phyloP scores from a whole-genome alignment of 257 asterid species.

The Fraxinus americana region DNA sequence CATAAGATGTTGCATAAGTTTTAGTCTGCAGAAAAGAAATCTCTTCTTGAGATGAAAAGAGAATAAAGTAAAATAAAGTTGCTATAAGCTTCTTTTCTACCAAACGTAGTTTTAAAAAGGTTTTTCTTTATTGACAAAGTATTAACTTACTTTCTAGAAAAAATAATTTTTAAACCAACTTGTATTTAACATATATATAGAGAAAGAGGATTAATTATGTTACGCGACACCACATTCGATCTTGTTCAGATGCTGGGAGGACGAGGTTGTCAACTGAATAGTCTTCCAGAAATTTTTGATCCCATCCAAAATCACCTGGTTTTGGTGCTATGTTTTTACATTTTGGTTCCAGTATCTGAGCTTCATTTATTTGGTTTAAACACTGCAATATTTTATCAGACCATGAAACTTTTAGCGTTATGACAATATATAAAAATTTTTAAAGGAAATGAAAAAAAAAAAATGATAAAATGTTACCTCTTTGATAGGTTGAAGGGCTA shows the following conservation, averaged over 20 bases:
- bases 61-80: too few species aligned
- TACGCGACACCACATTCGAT: slow-evolving; percentile 42
- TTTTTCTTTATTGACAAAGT: too few species aligned
- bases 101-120: too few species aligned
- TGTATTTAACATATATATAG: background rate
- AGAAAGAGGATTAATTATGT: background rate
- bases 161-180: background rate
- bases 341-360: slow-evolving; percentile 42
- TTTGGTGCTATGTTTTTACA: slow-evolving; percentile 31
- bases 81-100: too few species aligned
- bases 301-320: slow-evolving; percentile 11
- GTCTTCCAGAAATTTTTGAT: slow-evolving; percentile 15
- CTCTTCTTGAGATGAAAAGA: background rate
- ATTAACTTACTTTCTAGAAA: background rate
- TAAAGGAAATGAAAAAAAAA: background rate
- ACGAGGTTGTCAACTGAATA: slow-evolving; percentile 23
- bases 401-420: background rate
- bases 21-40: background rate
- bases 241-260: slow-evolving; percentile 12
- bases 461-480: slow-evolving; percentile 24
- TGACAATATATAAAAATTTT: background rate
- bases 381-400: slow-evolving; percentile 34
- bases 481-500: slow-evolving; percentile 31
- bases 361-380: background rate
- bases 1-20: background rate